phyloP scores from a whole-genome alignment of 2,329 filamentous ascomycete species.

The Fusarium fujikuroi region DNA sequence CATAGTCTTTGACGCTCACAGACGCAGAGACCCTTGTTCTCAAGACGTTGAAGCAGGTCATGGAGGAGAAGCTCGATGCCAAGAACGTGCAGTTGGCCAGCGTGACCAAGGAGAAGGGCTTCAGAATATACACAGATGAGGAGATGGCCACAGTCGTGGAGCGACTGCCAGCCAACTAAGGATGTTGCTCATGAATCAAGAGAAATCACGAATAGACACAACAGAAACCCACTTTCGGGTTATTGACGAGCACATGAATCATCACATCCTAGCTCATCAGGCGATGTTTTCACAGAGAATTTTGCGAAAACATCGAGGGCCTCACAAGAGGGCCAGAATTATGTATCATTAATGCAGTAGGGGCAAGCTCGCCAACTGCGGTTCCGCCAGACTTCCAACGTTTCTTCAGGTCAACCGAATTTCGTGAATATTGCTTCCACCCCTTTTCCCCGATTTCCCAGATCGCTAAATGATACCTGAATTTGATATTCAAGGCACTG shows the following conservation, averaged over 20 bases:
- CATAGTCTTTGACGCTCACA: slow-evolving; percentile 83
- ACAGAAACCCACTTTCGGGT: slow-evolving; percentile 28
- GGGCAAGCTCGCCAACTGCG: slow-evolving; percentile 24
- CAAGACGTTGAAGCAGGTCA: slow-evolving; percentile 99
- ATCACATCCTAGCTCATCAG: neutral
- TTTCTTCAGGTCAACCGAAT: neutral
- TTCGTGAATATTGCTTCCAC: neutral
- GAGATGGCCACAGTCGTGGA: slow-evolving; percentile 96
- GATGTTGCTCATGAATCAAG: slow-evolving; percentile 26
- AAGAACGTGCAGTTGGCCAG: slow-evolving; percentile 99
- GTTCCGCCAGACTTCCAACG: slow-evolving; percentile 21
- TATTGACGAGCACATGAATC: slow-evolving; percentile 19
- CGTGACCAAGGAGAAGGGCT: slow-evolving; percentile 96
- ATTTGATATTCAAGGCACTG: neutral
- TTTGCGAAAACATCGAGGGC: slow-evolving; percentile 13
- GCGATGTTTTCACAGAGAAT: slow-evolving; percentile 21
- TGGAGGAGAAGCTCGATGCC: slow-evolving; percentile 99
- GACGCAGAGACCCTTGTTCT: slow-evolving; percentile 96
- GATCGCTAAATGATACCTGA: neutral
- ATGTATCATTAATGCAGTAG: slow-evolving; percentile 49
- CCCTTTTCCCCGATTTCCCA: neutral
- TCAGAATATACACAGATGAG: slow-evolving; percentile 97
- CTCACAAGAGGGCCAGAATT: slow-evolving; percentile 24
- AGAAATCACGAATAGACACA: slow-evolving; percentile 39
- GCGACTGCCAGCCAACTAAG: slow-evolving; percentile 76